Percentiles rank a stretch among this genome's conserved stretches.
Conservation (phyloP, 192 early-diverging fungal species). For the Coemansia guatemalensis region DNA sequence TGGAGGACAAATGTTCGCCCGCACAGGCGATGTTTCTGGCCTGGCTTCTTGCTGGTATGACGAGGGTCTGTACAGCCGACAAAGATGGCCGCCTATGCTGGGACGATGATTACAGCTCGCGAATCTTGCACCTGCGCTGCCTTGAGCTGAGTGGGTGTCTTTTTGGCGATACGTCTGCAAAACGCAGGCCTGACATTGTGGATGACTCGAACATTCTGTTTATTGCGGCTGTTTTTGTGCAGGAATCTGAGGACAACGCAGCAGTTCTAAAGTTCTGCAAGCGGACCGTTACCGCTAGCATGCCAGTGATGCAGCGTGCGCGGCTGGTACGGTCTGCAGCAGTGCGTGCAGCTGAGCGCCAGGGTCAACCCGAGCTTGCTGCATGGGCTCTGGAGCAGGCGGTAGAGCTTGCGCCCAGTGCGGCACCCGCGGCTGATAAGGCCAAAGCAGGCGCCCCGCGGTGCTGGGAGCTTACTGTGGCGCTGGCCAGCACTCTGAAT, state of each 20-base stretch:
- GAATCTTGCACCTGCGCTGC: slow-evolving; percentile 2
- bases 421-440: not conserved
- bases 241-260: slow-evolving; percentile 6
- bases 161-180: not conserved
- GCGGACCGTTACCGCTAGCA: not conserved
- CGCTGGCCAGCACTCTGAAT: slow-evolving; percentile 14
- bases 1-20: not conserved
- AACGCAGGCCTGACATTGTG: not conserved
- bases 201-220: slow-evolving; percentile 8
- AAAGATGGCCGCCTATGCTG: slow-evolving; percentile 11
- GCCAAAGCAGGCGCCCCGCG: no score
- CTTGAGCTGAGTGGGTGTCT: slow-evolving; percentile 8
- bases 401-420: not conserved
- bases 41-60: slow-evolving; percentile 16
- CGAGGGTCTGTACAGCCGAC: not conserved
- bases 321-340: slow-evolving; percentile 13
- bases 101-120: slow-evolving; percentile 15
- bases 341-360: slow-evolving; percentile 6
- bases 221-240: slow-evolving; percentile 22
- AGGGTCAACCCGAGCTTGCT: slow-evolving; percentile 1
- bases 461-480: not conserved
- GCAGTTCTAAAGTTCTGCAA: slow-evolving; percentile 1
- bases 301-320: not conserved
- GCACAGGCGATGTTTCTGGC: not conserved
- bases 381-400: not conserved